Evolutionary conservation across 306 rosid genomes (phyloP), one percentile per base, ranked within the genome.

Genomic region (Inga laurina): DNA sequence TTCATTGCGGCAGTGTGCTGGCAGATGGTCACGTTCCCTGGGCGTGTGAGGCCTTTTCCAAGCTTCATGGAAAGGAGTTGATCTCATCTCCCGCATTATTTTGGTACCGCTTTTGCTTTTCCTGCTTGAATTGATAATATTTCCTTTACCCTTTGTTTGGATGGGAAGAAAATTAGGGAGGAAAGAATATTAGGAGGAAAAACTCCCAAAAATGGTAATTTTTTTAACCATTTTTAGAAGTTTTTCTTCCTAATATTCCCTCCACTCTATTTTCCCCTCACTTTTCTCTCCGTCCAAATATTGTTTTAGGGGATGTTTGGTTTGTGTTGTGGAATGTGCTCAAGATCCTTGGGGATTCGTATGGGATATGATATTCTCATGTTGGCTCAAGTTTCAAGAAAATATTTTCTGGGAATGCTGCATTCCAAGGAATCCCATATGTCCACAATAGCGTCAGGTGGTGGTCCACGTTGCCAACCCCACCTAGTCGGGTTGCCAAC

Each of bases 1-100:
- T 83, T 79, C 54, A 73, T 66, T 83, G 49, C 78, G 81, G 88
- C 89, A 96, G 99, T 82, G 99, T 96, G 80, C 88, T 96, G 75
- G 99, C 99, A 15, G 99, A 96, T 83, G 99, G 98, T 80, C 99
- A 96, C 77, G 91, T 94, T 81, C 88, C 97, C 9, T 96, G 99
- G 99, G 99, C 98, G 15, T 96, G 98, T 65, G 99, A 96, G 86
- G 99, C 98, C 71, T 96, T 96, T 84, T 94, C 99, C 39, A 94
- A 90, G 84, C 97, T 89, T 89, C 92, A 92, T 74, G 93, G 90
- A 62, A 88, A 85, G 81, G 92, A 90, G 85, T 92, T 96, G 75
- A 69, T 88, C 89, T 78, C 92, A 39, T 91, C 97, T 71, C 88
- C 87, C 22, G 57, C 97, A 49, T 92, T 94, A 79, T 92, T 92